These are phyloP conservation scores for Aaosphaeria arxii DNA, from an alignment of 2,329 filamentous ascomycete genomes.

Conservation along the genomic window DNA sequence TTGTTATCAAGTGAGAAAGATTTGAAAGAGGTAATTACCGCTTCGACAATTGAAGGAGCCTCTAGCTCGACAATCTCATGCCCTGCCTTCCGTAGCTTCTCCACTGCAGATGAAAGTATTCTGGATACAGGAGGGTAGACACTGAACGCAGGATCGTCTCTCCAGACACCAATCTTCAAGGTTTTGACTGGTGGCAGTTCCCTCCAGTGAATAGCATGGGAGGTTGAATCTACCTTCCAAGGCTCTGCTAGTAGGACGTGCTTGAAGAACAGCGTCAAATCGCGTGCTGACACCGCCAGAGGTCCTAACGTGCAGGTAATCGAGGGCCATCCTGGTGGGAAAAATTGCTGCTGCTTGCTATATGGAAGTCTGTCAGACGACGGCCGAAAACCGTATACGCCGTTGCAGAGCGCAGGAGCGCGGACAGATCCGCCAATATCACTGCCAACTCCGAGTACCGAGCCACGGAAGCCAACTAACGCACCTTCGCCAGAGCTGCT, in stretches of 20 bases:
- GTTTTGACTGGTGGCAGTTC: background rate
- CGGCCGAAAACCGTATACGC: slow-evolving; percentile 50
- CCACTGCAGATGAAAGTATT: background rate
- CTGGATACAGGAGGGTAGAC: background rate
- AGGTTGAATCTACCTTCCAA: background rate
- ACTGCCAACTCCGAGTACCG: slow-evolving; percentile 50
- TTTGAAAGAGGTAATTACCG: background rate
- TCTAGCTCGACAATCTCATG: background rate
- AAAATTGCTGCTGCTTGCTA: background rate
- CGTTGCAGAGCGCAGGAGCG: slow-evolving; percentile 54
- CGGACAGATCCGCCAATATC: slow-evolving; percentile 53
- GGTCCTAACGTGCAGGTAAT: background rate
- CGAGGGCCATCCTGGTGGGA: background rate
- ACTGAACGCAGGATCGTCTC: background rate
- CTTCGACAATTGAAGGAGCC: background rate
- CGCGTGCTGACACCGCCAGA: background rate
- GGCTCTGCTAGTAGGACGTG: background rate
- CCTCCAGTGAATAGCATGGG: background rate
- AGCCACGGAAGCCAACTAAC: slow-evolving; percentile 50
- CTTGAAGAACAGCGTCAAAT: background rate
- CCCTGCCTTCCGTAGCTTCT: background rate
- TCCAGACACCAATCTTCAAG: background rate
- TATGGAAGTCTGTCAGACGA: background rate
- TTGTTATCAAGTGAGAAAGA: background rate
- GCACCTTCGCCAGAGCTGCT: slow-evolving; percentile 57